Conservation (phyloP, 805 yeast species). For the Pichia manshurica region DNA sequence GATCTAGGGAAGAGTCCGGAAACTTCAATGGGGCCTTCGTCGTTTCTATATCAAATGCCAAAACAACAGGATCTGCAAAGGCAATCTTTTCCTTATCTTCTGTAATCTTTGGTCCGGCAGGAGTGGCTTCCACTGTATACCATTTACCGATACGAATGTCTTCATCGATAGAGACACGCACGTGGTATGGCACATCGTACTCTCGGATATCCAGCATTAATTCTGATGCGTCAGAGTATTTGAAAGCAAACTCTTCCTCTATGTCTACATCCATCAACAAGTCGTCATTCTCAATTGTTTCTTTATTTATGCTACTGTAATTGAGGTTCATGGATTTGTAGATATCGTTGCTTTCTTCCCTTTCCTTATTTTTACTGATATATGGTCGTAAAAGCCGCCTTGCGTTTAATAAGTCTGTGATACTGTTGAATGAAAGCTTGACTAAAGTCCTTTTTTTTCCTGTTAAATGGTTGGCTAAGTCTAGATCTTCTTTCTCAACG, state of each 20-base stretch:
- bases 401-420: constrained; percentile 68
- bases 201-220: constrained; percentile 79
- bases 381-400: constrained; percentile 66
- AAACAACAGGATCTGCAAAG: constrained; percentile 94
- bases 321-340: constrained; percentile 52
- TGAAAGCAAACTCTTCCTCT: constrained; percentile 15
- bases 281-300: constrained; percentile 29
- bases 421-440: constrained; percentile 67
- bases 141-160: constrained; percentile 90
- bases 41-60: constrained; percentile 97
- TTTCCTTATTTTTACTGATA: constrained; percentile 57
- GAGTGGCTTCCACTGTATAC: constrained; percentile 72
- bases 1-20: constrained; percentile 87
- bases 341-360: constrained; percentile 58
- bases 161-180: constrained; percentile 89
- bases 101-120: constrained; percentile 46
- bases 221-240: constrained; percentile 49
- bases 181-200: constrained; percentile 95
- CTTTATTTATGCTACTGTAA: constrained; percentile 27
- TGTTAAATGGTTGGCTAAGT: constrained; percentile 77
- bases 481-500: constrained; percentile 70
- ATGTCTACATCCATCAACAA: constrained; percentile 23
- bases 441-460: constrained; percentile 66
- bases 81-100: constrained; percentile 74
- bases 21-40: constrained; percentile 94